These are phyloP conservation scores for Hanseniaspora vineae DNA, from an alignment of 805 yeast genomes.

Conservation along the genomic window DNA sequence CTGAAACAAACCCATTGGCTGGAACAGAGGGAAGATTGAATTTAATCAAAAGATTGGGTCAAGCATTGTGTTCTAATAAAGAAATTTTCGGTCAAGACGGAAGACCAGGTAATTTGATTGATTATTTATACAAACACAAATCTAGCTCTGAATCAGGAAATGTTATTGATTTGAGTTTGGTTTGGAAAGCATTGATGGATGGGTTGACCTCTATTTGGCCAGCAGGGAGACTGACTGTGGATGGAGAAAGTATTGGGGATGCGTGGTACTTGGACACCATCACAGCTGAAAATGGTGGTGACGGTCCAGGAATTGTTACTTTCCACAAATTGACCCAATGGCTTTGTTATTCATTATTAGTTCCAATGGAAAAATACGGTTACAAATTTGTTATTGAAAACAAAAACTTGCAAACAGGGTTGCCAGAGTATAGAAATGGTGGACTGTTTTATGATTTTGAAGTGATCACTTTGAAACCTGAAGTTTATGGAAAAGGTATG, in stretches of 20 bases:
- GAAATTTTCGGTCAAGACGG: constrained; percentile 34
- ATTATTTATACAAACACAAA: constrained; percentile 26
- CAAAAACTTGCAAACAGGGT: constrained; percentile 36
- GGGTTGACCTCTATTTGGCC: constrained; percentile 53
- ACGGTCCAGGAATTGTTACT: constrained; percentile 34
- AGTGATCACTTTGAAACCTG: constrained; percentile 35
- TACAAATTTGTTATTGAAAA: constrained; percentile 26
- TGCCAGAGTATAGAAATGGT: constrained; percentile 54
- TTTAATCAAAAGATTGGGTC: constrained; percentile 36
- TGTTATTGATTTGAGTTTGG: constrained; percentile 30
- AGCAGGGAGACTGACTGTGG: constrained; percentile 36
- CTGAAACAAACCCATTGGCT: constrained; percentile 32
- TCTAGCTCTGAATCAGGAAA: constrained; percentile 2
- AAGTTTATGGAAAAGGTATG: constrained; percentile 27
- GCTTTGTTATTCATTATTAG: constrained; percentile 47
- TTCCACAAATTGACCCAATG: constrained; percentile 59
- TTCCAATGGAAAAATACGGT: constrained; percentile 37
- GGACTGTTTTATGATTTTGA: constrained; percentile 49
- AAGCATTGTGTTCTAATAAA: constrained; percentile 27
- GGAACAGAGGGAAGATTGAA: constrained; percentile 43
- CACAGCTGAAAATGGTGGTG: constrained; percentile 13
- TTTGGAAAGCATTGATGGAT: constrained; percentile 46
- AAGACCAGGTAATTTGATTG: constrained; percentile 43
- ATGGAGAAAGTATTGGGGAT: constrained; percentile 46
- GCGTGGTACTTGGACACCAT: constrained; percentile 40